Conservation (phyloP, 2,329 filamentous ascomycete genomes). For the Ophiostoma triangulosporum region DNA sequence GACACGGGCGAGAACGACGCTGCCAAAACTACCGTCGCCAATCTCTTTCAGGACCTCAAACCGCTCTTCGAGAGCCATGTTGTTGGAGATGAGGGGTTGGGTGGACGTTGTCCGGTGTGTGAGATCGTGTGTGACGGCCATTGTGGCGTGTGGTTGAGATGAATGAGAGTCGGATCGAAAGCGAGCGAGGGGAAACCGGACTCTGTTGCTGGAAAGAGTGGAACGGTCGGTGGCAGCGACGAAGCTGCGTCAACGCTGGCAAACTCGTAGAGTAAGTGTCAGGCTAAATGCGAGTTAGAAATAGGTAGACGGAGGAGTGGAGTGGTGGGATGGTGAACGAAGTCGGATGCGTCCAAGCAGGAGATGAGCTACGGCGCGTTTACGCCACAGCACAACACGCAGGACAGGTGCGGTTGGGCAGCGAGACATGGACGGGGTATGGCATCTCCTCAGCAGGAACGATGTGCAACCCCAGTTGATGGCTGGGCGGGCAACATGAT, state of each 20-base stretch:
- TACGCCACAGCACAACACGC: neutral
- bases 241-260: constrained; percentile 2
- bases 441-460: neutral
- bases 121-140: constrained; percentile 66
- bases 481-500: neutral
- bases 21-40: constrained; percentile 96
- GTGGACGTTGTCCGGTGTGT: constrained; percentile 53
- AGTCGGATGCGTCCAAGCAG: neutral
- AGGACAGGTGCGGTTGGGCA: neutral
- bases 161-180: neutral
- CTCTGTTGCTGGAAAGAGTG: constrained; percentile 3
- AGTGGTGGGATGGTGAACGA: neutral
- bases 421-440: neutral
- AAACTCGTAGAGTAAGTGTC: neutral
- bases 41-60: constrained; percentile 98
- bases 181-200: neutral
- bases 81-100: constrained; percentile 30
- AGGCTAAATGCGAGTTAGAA: neutral
- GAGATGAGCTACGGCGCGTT: neutral
- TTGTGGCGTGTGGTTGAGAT: constrained; percentile 26
- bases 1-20: constrained; percentile 82
- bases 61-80: constrained; percentile 68
- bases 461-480: neutral
- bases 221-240: neutral
- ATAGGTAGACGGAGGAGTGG: neutral